Conservation (phyloP, 805 yeast species). For the Candida sithepensis region DNA sequence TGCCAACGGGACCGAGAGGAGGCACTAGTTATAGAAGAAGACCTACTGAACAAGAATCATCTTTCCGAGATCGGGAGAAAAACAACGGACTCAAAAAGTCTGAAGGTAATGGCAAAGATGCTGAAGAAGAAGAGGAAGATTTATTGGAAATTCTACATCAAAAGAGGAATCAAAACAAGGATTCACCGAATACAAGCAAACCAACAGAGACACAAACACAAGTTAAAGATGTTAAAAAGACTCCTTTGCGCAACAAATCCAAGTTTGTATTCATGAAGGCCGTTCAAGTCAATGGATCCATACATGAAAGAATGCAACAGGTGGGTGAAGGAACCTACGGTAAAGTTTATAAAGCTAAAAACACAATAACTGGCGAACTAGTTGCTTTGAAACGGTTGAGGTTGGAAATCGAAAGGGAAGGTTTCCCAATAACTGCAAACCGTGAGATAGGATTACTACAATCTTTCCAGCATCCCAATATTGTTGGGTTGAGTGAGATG, state of each 20-base stretch:
- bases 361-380: constrained; percentile 58
- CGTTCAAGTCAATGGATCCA: constrained; percentile 28
- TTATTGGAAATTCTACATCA: not conserved
- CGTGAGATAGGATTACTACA: constrained; percentile 87
- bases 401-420: constrained; percentile 85
- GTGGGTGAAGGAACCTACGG: constrained; percentile 99
- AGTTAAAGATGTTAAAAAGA: not conserved
- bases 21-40: not conserved
- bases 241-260: not conserved
- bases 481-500: constrained; percentile 81
- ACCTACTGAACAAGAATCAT: not conserved
- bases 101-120: constrained; percentile 13
- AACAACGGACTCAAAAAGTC: constrained; percentile 1
- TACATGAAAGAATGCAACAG: constrained; percentile 72
- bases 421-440: constrained; percentile 93
- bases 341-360: constrained; percentile 85
- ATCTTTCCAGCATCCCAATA: constrained; percentile 74
- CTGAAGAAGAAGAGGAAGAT: constrained; percentile 15
- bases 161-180: not conserved
- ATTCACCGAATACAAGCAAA: not conserved
- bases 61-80: not conserved
- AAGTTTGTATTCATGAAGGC: constrained; percentile 21
- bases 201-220: not conserved
- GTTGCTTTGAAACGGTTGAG: constrained; percentile 88
- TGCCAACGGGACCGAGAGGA: constrained; percentile 3